Conservation (phyloP, 116 monocot genomes). For the Posidonia oceanica region DNA sequence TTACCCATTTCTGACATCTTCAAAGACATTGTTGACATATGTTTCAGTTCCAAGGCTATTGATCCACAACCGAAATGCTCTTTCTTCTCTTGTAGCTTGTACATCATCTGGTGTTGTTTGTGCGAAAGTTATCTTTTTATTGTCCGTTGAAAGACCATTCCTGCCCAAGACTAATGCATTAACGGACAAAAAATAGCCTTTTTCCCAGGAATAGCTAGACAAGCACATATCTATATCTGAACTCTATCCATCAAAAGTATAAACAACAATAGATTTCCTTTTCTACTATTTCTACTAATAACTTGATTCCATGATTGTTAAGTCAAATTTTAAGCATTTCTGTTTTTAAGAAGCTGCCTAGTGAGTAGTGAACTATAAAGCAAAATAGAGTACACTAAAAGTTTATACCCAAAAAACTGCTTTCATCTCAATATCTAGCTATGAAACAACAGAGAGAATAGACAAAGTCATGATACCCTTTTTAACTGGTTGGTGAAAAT, state of each 20-base stretch:
- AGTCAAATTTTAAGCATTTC: too few species aligned
- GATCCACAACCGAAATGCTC: slow-evolving; percentile 88
- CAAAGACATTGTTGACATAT: slow-evolving; percentile 91
- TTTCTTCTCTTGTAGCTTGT: slow-evolving; percentile 69
- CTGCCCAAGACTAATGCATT: slow-evolving; percentile 19
- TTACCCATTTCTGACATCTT: slow-evolving; percentile 96
- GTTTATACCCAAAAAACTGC: too few species aligned
- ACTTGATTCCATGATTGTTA: too few species aligned
- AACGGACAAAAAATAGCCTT: neutral
- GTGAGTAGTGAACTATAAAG: too few species aligned
- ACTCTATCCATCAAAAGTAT: neutral
- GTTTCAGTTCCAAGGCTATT: slow-evolving; percentile 84
- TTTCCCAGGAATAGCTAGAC: neutral
- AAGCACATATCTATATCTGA: neutral
- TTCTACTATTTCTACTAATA: too few species aligned
- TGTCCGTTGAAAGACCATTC: slow-evolving; percentile 77
- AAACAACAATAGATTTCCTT: neutral
- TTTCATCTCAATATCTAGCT: too few species aligned
- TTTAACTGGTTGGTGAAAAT: too few species aligned
- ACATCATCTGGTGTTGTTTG: slow-evolving; percentile 64
- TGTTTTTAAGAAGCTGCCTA: too few species aligned
- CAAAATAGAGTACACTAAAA: too few species aligned
- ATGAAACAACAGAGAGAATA: too few species aligned
- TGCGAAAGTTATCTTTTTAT: slow-evolving; percentile 52
- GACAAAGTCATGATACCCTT: too few species aligned